Percentiles rank a stretch among this genome's conserved stretches.
phyloP scores from a whole-genome alignment of 140 eudicot species.

The Cichorium intybus region DNA sequence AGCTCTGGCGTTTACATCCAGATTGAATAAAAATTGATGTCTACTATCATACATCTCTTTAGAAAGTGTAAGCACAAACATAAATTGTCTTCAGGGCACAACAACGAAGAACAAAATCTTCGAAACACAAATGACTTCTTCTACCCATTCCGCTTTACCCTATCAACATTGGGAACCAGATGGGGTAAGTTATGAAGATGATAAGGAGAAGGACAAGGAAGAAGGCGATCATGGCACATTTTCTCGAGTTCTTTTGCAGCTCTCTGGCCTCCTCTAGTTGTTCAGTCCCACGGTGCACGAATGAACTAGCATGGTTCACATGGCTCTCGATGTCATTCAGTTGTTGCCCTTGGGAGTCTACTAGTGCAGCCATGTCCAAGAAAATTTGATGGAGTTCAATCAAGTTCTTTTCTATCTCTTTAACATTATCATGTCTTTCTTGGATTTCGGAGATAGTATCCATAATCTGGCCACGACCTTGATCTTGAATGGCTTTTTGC shows the following conservation, averaged over 20 bases:
- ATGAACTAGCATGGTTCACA: conserved; percentile 77
- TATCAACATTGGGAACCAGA: conserved; percentile 56
- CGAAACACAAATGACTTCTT: conserved; percentile 16
- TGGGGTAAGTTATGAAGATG: conserved; percentile 43
- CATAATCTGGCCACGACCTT: conserved; percentile 83
- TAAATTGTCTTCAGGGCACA: conserved; percentile 18
- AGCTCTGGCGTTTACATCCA: conserved; percentile 13
- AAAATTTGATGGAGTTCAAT: conserved; percentile 86
- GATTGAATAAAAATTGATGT: conserved; percentile 23
- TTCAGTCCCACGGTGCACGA: conserved; percentile 77
- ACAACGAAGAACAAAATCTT: conserved; percentile 15
- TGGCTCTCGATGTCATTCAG: conserved; percentile 79
- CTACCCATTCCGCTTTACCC: conserved; percentile 10
- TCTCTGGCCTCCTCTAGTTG: conserved; percentile 70
- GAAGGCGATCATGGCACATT: conserved; percentile 56
- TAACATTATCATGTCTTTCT: conserved; percentile 89
- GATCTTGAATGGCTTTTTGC: conserved; percentile 90
- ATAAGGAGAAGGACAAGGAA: conserved; percentile 39
- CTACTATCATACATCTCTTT: conserved; percentile 25
- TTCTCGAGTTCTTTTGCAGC: conserved; percentile 70
- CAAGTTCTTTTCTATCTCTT: conserved; percentile 80
- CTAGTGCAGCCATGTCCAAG: conserved; percentile 94
- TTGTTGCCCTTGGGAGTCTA: conserved; percentile 93
- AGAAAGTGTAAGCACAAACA: conserved; percentile 19
- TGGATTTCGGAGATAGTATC: conserved; percentile 89